phyloP scores from a whole-genome alignment of 257 asterid genomes.

The Euphrasia confusa region DNA sequence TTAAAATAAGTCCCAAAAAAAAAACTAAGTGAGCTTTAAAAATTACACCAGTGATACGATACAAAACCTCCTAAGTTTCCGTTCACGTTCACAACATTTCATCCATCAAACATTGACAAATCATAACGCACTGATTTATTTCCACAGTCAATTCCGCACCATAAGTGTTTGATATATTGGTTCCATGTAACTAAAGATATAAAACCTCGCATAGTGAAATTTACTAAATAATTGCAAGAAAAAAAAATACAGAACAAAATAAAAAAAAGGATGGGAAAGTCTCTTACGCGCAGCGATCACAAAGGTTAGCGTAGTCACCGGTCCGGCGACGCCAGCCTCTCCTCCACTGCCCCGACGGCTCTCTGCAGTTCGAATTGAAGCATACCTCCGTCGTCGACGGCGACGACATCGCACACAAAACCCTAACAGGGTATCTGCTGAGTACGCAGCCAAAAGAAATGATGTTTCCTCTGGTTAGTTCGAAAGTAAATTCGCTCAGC shows the following conservation, averaged over 20 bases:
- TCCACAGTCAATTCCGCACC: slow-evolving; percentile 4
- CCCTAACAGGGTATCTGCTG: slow-evolving; percentile 33
- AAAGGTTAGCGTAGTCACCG: slow-evolving; percentile 88
- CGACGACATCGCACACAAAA: slow-evolving; percentile 27
- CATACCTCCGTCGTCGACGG: slow-evolving; percentile 43
- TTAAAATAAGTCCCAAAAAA: slow-evolving; percentile 9
- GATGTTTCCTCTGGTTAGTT: slow-evolving; percentile 15
- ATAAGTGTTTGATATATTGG: slow-evolving; percentile 10
- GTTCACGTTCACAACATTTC: not conserved
- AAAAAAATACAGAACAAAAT: not conserved
- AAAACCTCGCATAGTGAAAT: slow-evolving; percentile 9
- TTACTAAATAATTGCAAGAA: not conserved
- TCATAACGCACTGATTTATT: slow-evolving; percentile 4
- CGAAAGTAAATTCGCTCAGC: slow-evolving; percentile 18
- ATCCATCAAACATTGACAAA: slow-evolving; percentile 9
- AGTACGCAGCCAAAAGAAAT: slow-evolving; percentile 13
- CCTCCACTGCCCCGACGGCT: slow-evolving; percentile 42
- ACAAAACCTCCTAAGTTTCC: slow-evolving; percentile 19
- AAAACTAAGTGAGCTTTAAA: slow-evolving; percentile 23
- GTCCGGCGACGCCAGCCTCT: slow-evolving; percentile 97
- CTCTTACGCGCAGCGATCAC: slow-evolving; percentile 96
- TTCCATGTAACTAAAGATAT: slow-evolving; percentile 6
- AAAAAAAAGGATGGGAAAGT: not conserved
- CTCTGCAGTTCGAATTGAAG: slow-evolving; percentile 78
- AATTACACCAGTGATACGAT: slow-evolving; percentile 9